Conservation (phyloP, 306 rosid genomes). For the Bauhinia variegata region DNA sequence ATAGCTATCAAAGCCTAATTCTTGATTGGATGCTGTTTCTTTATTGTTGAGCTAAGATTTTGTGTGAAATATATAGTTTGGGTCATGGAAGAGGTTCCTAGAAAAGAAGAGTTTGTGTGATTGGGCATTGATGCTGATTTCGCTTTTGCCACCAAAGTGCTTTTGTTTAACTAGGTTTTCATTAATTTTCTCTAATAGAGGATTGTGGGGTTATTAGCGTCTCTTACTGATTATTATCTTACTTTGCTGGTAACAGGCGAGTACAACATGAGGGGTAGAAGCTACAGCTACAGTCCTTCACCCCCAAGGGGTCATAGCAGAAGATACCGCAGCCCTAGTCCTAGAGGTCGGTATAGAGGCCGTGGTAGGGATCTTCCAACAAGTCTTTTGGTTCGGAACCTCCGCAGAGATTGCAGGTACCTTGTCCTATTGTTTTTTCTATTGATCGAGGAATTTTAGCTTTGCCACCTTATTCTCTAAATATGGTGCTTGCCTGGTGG, state of each 20-base stretch:
- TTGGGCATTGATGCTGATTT: no score
- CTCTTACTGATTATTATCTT: background rate
- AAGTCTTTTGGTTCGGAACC: slow-evolving; percentile 86
- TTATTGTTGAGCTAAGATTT: no score
- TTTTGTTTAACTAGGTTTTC: no score
- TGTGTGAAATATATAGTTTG: background rate
- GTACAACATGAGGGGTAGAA: slow-evolving; percentile 75
- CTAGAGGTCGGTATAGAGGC: slow-evolving; percentile 54
- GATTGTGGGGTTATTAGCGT: background rate
- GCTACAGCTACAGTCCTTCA: slow-evolving; percentile 82
- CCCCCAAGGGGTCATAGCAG: slow-evolving; percentile 69
- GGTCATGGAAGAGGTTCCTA: no score
- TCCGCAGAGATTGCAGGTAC: slow-evolving; percentile 75
- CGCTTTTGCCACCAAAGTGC: no score
- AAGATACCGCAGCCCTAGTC: slow-evolving; percentile 69
- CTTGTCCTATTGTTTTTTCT: background rate
- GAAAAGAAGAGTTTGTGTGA: no score
- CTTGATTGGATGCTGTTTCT: no score
- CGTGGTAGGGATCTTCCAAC: slow-evolving; percentile 68
- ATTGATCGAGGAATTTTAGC: background rate
- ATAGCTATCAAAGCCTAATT: no score
- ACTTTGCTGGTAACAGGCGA: slow-evolving; percentile 29
- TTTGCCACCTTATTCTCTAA: background rate
- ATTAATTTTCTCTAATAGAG: background rate
- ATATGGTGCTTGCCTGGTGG: background rate